Percentiles rank a stretch among this genome's conserved stretches.
Evolutionary conservation across 441 rosid genomes (phyloP).

Genomic region (Cnidoscolus chayamansa): DNA sequence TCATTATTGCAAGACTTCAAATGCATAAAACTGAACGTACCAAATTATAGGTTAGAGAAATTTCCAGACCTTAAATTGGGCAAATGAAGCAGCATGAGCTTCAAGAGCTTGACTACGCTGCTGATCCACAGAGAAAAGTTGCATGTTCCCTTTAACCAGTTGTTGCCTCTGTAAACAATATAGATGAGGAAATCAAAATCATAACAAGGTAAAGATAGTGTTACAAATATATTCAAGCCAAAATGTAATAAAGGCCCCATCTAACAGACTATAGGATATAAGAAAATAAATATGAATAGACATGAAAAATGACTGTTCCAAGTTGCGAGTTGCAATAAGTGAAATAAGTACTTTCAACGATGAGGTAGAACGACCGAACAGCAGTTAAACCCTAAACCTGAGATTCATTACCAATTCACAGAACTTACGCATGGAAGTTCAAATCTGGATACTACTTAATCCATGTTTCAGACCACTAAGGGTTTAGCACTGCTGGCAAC

Average conservation of each 20-base stretch:
- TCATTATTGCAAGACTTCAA: background rate
- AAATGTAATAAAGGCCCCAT: background rate
- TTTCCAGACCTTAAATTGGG: conserved; percentile 66
- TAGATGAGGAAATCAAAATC: conserved; percentile 7
- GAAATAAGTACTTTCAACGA: background rate
- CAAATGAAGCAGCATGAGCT: conserved; percentile 99
- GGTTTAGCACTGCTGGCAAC: background rate
- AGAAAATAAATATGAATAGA: background rate
- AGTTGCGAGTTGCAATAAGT: background rate
- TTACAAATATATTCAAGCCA: background rate
- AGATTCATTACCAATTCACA: background rate
- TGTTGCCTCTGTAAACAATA: conserved; percentile 68
- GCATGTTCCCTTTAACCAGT: conserved; percentile 98
- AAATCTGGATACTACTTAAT: background rate
- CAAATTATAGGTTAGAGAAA: conserved; percentile 7
- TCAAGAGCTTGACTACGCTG: conserved; percentile 99
- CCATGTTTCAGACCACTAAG: background rate
- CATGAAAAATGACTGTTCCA: background rate
- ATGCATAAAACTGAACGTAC: background rate
- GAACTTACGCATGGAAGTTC: background rate
- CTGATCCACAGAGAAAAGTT: conserved; percentile 96
- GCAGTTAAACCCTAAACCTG: background rate
- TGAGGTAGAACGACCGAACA: background rate
- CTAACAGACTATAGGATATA: background rate
- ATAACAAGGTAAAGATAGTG: background rate